Evolutionary conservation across 139 green algal genomes (phyloP), one percentile per base, ranked within the genome.

Genomic region (Yamagishiella unicocca): DNA sequence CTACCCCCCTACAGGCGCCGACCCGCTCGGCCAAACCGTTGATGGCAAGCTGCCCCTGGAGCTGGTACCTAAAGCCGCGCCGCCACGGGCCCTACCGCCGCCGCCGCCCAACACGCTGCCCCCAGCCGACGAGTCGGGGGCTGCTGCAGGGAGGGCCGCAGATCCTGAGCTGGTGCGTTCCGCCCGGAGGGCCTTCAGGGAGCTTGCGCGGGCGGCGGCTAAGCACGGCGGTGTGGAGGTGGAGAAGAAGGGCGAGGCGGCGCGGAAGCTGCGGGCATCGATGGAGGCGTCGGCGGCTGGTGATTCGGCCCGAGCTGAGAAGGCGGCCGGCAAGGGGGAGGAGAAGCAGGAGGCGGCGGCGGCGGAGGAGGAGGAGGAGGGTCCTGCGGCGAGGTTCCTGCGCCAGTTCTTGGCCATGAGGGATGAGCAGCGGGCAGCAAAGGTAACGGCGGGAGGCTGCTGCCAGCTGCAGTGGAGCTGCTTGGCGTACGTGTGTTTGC

Each of bases 31-130:
- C 43, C 67, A 79, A 35, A 81, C 67, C 50, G 1, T 10, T 21
- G 68, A 87, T 53, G 82, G 82, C 27, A n/a, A 55, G 53, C 68
- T 87, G 68, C 67, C 82, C 12, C 37, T 72, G 46, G 67, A 87
- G 67, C 82, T 87, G 46, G 67, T 87, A 53, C 82, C 50, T 10
- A 25, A 10, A 12, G 68, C 27, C 9, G 82, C 67, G 5, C 67
- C 66, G 46, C 33, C 9, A 22, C 68, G 40, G 67, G 31, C 35
- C 14, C 50, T 68, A 50, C 67, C 31, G 76, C 53, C 53, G 7
- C 53, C 53, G 76, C 53, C 54, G 24, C 76, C 37, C 12, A 22
- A 37, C 29, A 42, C 24, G 0, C 37, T 38, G 77, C 42, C 61
- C 40, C 27, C 17, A 21, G 6, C 72, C 10, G 1, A 35, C 0